A percentile compares a stretch with the other conserved stretches of the same genome.
These are phyloP conservation scores for Zea luxurians DNA, from an alignment of 176 grass and related monocot genomes.

Conservation along the genomic window DNA sequence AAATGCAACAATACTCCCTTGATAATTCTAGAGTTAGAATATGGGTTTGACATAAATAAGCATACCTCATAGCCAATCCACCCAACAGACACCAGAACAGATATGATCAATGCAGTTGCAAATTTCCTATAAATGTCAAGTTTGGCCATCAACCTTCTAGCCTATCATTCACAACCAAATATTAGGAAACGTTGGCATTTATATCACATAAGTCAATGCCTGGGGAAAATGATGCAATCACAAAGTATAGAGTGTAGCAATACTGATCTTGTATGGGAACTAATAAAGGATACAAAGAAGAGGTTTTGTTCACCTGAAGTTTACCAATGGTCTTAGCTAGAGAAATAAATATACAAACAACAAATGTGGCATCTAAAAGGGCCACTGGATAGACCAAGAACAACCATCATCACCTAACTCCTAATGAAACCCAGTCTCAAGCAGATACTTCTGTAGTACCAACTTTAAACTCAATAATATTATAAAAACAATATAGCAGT, in stretches of 20 bases:
- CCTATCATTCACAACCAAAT: conserved; percentile 49
- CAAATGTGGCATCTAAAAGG: conserved; percentile 77
- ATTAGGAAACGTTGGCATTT: conserved; percentile 19
- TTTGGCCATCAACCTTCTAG: conserved; percentile 82
- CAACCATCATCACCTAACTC: neutral
- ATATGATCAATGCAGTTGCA: conserved; percentile 71
- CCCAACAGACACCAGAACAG: conserved; percentile 82
- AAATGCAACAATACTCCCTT: conserved; percentile 8
- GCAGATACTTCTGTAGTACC: too few relatives aligned
- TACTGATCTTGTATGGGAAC: too few relatives aligned
- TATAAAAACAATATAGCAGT: too few relatives aligned
- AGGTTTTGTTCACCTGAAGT: conserved; percentile 64
- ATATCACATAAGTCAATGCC: neutral
- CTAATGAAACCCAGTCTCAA: too few relatives aligned
- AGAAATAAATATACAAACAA: conserved; percentile 93
- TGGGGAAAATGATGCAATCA: neutral
- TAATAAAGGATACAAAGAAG: conserved; percentile 8
- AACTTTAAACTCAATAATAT: too few relatives aligned
- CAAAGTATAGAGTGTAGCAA: neutral
- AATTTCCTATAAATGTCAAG: conserved; percentile 98
- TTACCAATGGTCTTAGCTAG: conserved; percentile 26
- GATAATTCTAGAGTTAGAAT: conserved; percentile 14
- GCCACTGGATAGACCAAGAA: conserved; percentile 97
- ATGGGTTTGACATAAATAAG: conserved; percentile 25
- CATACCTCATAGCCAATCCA: conserved; percentile 96